Evolutionary conservation across 192 early-diverging fungal species (phyloP).

Genomic region (Entomortierella parvispora): DNA sequence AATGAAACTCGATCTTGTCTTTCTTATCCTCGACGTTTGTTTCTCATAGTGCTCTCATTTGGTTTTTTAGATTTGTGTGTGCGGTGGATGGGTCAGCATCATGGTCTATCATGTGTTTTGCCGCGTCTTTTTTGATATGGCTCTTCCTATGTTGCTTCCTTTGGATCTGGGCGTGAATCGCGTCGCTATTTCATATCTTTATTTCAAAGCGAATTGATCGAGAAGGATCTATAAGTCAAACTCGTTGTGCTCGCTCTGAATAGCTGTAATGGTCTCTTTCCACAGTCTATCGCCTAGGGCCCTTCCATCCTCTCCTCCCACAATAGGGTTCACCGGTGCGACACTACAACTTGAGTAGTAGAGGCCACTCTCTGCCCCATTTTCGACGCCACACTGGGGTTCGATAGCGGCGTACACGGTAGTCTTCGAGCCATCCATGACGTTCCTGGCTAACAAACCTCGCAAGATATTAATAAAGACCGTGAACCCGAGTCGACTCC

Average conservation of each 20-base stretch:
- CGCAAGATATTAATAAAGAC: background rate
- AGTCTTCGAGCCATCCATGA: slow-evolving; percentile 11
- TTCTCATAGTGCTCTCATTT: too few relatives aligned
- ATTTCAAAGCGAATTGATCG: too few relatives aligned
- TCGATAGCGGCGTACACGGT: slow-evolving; percentile 5
- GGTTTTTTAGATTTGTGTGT: too few relatives aligned
- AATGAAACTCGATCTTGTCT: too few relatives aligned
- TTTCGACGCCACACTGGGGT: slow-evolving; percentile 13
- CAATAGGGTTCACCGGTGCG: slow-evolving; percentile 1
- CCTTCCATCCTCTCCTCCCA: slow-evolving; percentile 7
- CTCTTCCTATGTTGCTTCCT: too few relatives aligned
- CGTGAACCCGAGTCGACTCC: background rate
- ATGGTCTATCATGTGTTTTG: too few relatives aligned
- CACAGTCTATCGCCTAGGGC: slow-evolving; percentile 14
- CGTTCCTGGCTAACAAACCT: slow-evolving; percentile 1
- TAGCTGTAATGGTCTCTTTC: slow-evolving; percentile 2
- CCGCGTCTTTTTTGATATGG: too few relatives aligned
- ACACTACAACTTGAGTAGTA: slow-evolving; percentile 7
- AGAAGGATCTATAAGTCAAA: slow-evolving; percentile 9
- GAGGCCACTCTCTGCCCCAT: slow-evolving; percentile 8
- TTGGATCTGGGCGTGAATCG: too few relatives aligned
- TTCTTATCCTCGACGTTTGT: too few relatives aligned
- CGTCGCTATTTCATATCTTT: too few relatives aligned
- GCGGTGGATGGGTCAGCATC: too few relatives aligned
- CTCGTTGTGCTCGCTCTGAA: background rate